Percentiles rank a stretch among this genome's conserved stretches.
phyloP scores from a whole-genome alignment of 352 stramenopile species.

The Thraustotheca clavata region DNA sequence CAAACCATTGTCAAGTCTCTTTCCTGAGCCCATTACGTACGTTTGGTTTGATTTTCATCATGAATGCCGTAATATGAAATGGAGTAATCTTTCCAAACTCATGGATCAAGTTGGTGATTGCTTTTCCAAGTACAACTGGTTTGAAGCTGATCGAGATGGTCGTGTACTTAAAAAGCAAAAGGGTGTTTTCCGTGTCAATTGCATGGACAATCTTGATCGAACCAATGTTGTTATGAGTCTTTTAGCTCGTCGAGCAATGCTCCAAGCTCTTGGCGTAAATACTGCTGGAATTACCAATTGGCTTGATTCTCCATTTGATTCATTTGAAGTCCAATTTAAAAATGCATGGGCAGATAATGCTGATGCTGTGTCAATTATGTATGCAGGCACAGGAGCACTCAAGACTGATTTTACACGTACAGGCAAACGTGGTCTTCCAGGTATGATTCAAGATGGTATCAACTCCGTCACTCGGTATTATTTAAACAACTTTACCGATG shows the following conservation, averaged over 20 bases:
- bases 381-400: slow-evolving; percentile 89
- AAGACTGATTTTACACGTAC: slow-evolving; percentile 95
- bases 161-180: slow-evolving; percentile 66
- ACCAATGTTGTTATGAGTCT: slow-evolving; percentile 97
- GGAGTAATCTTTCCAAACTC: slow-evolving; percentile 86
- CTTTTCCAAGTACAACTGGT: slow-evolving; percentile 59
- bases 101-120: slow-evolving; percentile 63
- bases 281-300: slow-evolving; percentile 25
- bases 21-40: slow-evolving; percentile 62
- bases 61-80: slow-evolving; percentile 91
- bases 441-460: slow-evolving; percentile 90
- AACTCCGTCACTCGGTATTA: slow-evolving; percentile 94
- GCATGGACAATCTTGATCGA: slow-evolving; percentile 97
- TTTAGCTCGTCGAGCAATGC: slow-evolving; percentile 80
- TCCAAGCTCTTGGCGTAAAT: slow-evolving; percentile 50
- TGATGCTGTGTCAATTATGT: slow-evolving; percentile 90
- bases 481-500: slow-evolving; percentile 94
- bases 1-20: slow-evolving; percentile 35
- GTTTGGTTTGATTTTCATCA: slow-evolving; percentile 98
- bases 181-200: slow-evolving; percentile 95
- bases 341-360: slow-evolving; percentile 93
- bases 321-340: slow-evolving; percentile 72
- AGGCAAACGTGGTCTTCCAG: slow-evolving; percentile 84
- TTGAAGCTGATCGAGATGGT: slow-evolving; percentile 50
- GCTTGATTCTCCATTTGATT: slow-evolving; percentile 43